Base-by-base conservation (phyloP, 2,329 filamentous ascomycete genomes). In the Macroventuria anomochaeta region DNA sequence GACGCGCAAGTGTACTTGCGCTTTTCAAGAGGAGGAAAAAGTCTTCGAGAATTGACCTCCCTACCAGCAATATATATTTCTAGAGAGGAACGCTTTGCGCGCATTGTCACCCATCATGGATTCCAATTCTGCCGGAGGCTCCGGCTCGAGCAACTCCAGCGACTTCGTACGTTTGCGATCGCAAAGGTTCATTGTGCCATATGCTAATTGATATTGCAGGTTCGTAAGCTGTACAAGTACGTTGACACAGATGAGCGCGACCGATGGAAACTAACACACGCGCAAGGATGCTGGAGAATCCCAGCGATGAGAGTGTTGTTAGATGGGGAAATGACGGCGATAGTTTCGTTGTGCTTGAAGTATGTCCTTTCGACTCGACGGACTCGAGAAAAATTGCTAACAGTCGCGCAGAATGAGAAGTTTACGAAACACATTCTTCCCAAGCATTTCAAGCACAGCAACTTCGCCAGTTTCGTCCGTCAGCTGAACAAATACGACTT, bases 381-480 rank as follows among this genome's bases (percentile, higher is more conserved):
- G 25, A 15, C 31, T 7, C 17, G 32, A 18, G 17, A 34, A 15
- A 17, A 23, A 37, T 42, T n/a, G 44, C 61, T 71, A 50, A 73
- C 55, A 13, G 31, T 13, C 12, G 31, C 36, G 41, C 74, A 97
- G 93, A 96, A 96, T 75, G 93, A 97, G 75, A 96, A 96, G 75
- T 99, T 99, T 71, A 97, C 95, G 18, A 96, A 97, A 75, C 89
- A 90, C 32, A 96, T 99, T 66, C 85, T 99, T 13, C 95, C 95
- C 2, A 97, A 97, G 73, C 92, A 97, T 70, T 99, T 99, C 82
- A 99, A 99, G 77, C 95, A 97, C 78, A 96, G 91, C 83, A 97
- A 97, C 75, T 97, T 97, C 79, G 93, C 93, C 26, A 96, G 92
- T 76, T 97, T 97, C 72, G 93, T 97, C 53, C 89, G 93, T 41